phyloP scores from a whole-genome alignment of 2,329 filamentous ascomycete genomes.

The Echinosphaeria canescens region DNA sequence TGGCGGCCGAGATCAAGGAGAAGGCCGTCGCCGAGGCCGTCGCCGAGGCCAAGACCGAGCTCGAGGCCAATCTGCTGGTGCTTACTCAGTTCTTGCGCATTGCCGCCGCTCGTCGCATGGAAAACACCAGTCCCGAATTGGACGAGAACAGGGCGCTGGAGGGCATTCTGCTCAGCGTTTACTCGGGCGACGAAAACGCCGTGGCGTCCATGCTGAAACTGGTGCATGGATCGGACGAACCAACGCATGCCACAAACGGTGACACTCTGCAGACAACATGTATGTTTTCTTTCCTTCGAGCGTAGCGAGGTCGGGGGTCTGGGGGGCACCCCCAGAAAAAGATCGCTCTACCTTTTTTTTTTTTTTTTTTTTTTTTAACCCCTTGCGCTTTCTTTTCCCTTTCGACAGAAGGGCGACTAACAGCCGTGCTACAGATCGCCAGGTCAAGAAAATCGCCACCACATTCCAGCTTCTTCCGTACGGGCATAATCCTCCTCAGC shows the following conservation, averaged over 20 bases:
- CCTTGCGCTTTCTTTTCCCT: no score
- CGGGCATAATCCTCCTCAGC: slow-evolving; percentile 15
- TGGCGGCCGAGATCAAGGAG: slow-evolving; percentile 26
- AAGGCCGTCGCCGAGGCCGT: slow-evolving; percentile 30
- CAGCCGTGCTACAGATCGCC: slow-evolving; percentile 21
- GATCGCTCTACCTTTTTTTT: neutral
- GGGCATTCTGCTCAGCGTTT: slow-evolving; percentile 57
- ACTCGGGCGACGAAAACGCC: slow-evolving; percentile 54
- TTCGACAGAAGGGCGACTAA: slow-evolving; percentile 3
- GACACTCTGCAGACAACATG: slow-evolving; percentile 48
- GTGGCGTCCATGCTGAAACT: slow-evolving; percentile 59
- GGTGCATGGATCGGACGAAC: slow-evolving; percentile 48
- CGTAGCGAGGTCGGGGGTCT: no score
- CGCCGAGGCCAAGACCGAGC: slow-evolving; percentile 29
- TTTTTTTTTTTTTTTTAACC: no score
- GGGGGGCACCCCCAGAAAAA: no score
- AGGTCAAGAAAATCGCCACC: slow-evolving; percentile 32
- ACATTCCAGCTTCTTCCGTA: no score
- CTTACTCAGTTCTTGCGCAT: slow-evolving; percentile 65
- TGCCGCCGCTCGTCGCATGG: slow-evolving; percentile 52
- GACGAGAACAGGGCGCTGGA: slow-evolving; percentile 69
- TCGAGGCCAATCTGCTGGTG: slow-evolving; percentile 36
- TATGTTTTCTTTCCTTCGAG: slow-evolving; percentile 15
- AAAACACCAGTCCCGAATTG: slow-evolving; percentile 38
- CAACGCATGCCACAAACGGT: slow-evolving; percentile 40